Percentiles rank a stretch among this genome's conserved stretches.
These are phyloP conservation scores for Osmozyma mogii DNA, from an alignment of 805 yeast species.

Conservation along the genomic window DNA sequence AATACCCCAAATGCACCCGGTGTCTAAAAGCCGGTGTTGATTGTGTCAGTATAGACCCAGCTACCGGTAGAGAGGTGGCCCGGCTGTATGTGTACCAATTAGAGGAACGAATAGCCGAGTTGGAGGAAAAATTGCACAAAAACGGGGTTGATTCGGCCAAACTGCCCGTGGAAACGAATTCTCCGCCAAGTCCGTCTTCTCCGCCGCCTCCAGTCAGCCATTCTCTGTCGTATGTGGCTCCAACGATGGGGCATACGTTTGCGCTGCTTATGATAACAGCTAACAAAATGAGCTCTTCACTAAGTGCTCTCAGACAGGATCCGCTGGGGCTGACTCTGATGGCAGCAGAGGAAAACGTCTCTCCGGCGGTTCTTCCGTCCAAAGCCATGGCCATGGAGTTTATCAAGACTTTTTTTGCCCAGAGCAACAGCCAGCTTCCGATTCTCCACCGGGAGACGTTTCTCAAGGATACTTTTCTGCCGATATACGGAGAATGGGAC, in stretches of 20 bases:
- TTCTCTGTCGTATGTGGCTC: neutral
- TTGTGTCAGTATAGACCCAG: conserved; percentile 81
- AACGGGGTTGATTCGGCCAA: conserved; percentile 24
- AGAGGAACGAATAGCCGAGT: conserved; percentile 53
- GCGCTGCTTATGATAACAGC: conserved; percentile 76
- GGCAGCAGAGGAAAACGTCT: conserved; percentile 12
- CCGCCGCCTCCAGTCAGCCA: neutral
- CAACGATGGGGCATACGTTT: conserved; percentile 25
- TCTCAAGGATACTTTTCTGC: conserved; percentile 57
- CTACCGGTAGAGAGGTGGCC: conserved; percentile 81
- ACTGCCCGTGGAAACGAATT: neutral
- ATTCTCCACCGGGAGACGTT: conserved; percentile 77
- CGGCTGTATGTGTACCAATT: conserved; percentile 67
- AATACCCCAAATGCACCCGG: conserved; percentile 57
- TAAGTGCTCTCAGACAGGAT: conserved; percentile 8
- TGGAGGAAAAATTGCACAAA: conserved; percentile 43
- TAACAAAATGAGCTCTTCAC: conserved; percentile 40
- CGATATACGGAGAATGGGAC: conserved; percentile 64
- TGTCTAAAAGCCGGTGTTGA: conserved; percentile 60
- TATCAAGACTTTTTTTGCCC: conserved; percentile 61
- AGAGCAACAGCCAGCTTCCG: conserved; percentile 78
- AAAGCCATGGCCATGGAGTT: conserved; percentile 63
- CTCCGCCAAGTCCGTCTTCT: neutral
- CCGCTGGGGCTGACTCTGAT: conserved; percentile 11
- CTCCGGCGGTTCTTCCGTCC: conserved; percentile 54